A percentile compares a stretch with the other conserved stretches of the same genome.
These are phyloP conservation scores for Trypanosoma cruzi DNA, from an alignment of 208 protist genomes.

Conservation along the genomic window DNA sequence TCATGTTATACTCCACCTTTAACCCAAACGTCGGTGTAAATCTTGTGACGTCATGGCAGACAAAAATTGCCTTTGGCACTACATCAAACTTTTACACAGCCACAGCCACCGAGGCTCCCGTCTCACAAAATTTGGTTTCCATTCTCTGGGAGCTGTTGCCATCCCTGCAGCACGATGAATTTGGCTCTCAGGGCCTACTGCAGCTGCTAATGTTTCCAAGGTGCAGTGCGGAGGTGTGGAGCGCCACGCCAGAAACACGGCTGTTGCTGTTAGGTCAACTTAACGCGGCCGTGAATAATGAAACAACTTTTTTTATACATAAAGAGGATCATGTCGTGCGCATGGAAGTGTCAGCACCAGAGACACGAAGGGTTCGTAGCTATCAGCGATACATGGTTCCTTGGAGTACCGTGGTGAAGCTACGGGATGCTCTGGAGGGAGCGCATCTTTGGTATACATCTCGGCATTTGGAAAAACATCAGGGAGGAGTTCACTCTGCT, in stretches of 20 bases:
- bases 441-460: neutral
- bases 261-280: constrained; percentile 24
- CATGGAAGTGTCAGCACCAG: neutral
- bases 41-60: constrained; percentile 16
- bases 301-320: constrained; percentile 12
- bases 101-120: neutral
- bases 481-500: neutral
- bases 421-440: constrained; percentile 11
- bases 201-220: constrained; percentile 22
- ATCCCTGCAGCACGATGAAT: constrained; percentile 5
- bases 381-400: constrained; percentile 4
- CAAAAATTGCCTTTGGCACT: constrained; percentile 15
- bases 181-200: constrained; percentile 13
- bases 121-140: constrained; percentile 1
- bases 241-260: constrained; percentile 31
- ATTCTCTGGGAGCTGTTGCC: constrained; percentile 14
- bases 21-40: constrained; percentile 57
- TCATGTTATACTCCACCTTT: constrained; percentile 84
- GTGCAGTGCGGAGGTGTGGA: constrained; percentile 24
- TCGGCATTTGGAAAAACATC: neutral
- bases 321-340: constrained; percentile 10
- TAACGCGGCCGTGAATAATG: constrained; percentile 9
- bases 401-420: neutral
- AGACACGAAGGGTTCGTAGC: neutral
- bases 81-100: constrained; percentile 3